These are phyloP conservation scores for Xerocomellus chrysenteron DNA, from an alignment of 768 basidiomycete genomes.

Conservation along the genomic window DNA sequence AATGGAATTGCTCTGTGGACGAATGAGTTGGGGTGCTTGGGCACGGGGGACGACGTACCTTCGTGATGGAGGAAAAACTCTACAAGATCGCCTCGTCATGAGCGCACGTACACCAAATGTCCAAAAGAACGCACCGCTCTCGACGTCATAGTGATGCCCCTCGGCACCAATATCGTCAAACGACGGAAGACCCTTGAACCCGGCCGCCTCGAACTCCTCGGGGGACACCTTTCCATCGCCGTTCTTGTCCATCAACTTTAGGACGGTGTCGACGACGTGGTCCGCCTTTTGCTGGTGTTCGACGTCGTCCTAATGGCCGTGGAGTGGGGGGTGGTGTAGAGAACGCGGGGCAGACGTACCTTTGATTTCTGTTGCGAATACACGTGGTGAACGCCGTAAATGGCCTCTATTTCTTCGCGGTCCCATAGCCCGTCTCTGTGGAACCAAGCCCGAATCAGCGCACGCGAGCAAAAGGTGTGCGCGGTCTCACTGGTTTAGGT, in stretches of 20 bases:
- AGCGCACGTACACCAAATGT: neutral
- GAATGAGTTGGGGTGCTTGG: neutral
- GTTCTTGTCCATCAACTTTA: slow-evolving; percentile 70
- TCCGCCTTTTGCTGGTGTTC: slow-evolving; percentile 84
- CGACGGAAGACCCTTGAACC: slow-evolving; percentile 74
- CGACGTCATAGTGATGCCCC: slow-evolving; percentile 91
- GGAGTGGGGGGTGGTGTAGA: neutral
- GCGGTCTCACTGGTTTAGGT: slow-evolving; percentile 70
- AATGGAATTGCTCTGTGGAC: slow-evolving; percentile 79
- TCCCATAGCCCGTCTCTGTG: slow-evolving; percentile 82
- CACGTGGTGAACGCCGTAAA: slow-evolving; percentile 94
- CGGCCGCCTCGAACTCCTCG: slow-evolving; percentile 71
- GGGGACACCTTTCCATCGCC: slow-evolving; percentile 66
- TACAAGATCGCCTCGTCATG: slow-evolving; percentile 23
- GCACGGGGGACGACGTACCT: slow-evolving; percentile 46
- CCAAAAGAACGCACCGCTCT: slow-evolving; percentile 62
- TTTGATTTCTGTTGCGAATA: slow-evolving; percentile 81
- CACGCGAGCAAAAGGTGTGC: neutral
- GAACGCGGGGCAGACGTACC: slow-evolving; percentile 32
- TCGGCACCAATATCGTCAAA: slow-evolving; percentile 84
- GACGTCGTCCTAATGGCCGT: slow-evolving; percentile 55
- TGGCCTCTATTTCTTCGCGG: slow-evolving; percentile 85
- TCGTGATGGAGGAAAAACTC: slow-evolving; percentile 98
- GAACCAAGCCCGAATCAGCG: neutral
- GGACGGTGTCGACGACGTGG: slow-evolving; percentile 67